Percentiles rank a stretch among this genome's conserved stretches.
Conservation (phyloP, 2,329 filamentous ascomycete genomes). For the Thermomyces lanuginosus region DNA sequence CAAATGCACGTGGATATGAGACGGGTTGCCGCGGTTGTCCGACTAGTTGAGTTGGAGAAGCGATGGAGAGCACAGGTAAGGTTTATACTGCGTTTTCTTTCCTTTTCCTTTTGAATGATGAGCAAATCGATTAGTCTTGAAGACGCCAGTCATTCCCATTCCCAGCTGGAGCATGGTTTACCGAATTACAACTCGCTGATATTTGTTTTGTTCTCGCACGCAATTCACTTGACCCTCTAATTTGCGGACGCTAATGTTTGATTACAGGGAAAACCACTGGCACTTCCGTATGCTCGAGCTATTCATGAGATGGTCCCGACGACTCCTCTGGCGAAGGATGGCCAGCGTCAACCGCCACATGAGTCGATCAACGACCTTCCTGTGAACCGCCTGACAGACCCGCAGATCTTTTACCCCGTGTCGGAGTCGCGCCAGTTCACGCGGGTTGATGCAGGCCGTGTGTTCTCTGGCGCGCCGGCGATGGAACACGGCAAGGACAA, state of each 20-base stretch:
- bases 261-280: conserved; percentile 55
- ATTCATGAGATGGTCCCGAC: conserved; percentile 66
- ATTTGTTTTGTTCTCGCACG: conserved; percentile 5
- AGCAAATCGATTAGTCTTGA: conserved; percentile 99
- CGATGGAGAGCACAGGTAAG: conserved; percentile 61
- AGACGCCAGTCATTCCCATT: conserved; percentile 50
- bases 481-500: conserved; percentile 13
- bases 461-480: conserved; percentile 35
- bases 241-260: background rate
- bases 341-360: conserved; percentile 30
- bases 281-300: conserved; percentile 58
- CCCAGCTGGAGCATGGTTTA: conserved; percentile 38
- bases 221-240: conserved; percentile 5
- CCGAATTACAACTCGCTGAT: conserved; percentile 61
- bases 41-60: conserved; percentile 74
- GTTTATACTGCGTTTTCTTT: conserved; percentile 10
- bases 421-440: conserved; percentile 49
- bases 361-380: conserved; percentile 50
- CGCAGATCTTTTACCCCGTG: conserved; percentile 46
- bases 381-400: conserved; percentile 37
- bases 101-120: conserved; percentile 44
- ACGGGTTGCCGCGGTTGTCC: conserved; percentile 68
- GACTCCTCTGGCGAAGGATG: conserved; percentile 32
- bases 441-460: conserved; percentile 47
- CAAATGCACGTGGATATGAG: conserved; percentile 65